Conservation (phyloP, 805 yeast genomes). For the Lipomyces mesembrius region DNA sequence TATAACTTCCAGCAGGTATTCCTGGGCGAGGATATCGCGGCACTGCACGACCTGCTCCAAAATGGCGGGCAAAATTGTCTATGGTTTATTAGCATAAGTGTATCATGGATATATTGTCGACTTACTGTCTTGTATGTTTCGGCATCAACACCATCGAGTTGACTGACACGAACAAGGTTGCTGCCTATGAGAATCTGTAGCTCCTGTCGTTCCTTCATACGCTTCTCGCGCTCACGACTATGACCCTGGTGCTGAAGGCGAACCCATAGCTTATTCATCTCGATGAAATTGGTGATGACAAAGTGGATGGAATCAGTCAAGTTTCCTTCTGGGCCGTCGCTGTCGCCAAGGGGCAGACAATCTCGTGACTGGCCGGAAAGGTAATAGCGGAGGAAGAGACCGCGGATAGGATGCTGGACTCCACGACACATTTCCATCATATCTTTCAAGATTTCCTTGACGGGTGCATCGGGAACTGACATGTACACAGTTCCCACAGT, state of each 20-base stretch:
- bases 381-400: constrained; percentile 87
- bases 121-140: constrained; percentile 46
- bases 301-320: constrained; percentile 75
- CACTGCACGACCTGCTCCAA: constrained; percentile 93
- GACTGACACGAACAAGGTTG: constrained; percentile 85
- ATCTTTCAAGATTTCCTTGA: constrained; percentile 85
- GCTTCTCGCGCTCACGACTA: constrained; percentile 72
- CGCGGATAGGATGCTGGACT: constrained; percentile 93
- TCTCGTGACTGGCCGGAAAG: constrained; percentile 81
- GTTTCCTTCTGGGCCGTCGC: constrained; percentile 45
- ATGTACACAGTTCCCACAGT: constrained; percentile 92
- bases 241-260: constrained; percentile 95
- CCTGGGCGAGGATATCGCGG: constrained; percentile 89
- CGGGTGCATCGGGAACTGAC: constrained; percentile 76
- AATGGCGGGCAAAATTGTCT: constrained; percentile 71
- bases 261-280: constrained; percentile 98
- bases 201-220: constrained; percentile 82
- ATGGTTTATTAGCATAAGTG: background rate
- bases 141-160: constrained; percentile 70
- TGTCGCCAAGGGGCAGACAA: constrained; percentile 53
- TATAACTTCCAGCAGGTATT: constrained; percentile 85
- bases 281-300: constrained; percentile 84
- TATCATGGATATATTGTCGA: background rate
- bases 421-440: constrained; percentile 98
- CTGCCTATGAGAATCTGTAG: constrained; percentile 91